Base-by-base conservation (phyloP, 1,284 basidiomycete genomes). In the Microbotryomycetes sp. region DNA sequence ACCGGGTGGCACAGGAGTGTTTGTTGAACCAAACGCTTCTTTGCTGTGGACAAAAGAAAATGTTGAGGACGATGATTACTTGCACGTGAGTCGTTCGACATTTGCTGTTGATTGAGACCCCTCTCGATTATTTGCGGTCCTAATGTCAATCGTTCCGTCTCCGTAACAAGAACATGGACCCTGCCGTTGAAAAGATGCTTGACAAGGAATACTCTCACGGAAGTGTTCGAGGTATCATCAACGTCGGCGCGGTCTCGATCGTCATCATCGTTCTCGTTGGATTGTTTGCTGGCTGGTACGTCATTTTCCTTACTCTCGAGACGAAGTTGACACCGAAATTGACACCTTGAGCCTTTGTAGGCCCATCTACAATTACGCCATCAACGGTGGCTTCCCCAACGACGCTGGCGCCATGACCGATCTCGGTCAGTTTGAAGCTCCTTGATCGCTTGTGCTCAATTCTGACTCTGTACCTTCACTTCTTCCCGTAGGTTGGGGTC, bases 21-120 rank as follows among this genome's bases (percentile, higher is more conserved):
- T 58, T 12, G 61, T 54, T 3, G 49, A 55, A 7, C 45, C 62
- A 1, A 53, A 56, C 3, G 26, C 46, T 12, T 26, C 49, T 0
- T 49, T 73, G 49, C 48, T 73, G 48, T 72, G 71, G 70, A 64
- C 64, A 45, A 65, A 71, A 56, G 67, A 69, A 57, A 70, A 70
- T 36, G 59, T 52, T 6, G 69, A 68, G 49, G 60, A 56, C 48
- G 70, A 72, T 42, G 71, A 71, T 52, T 71, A 64, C 51, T 56
- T 67, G 42, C 64, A 68, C 54, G 60, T 28, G 16, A 23, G 31
- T n/a, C n/a, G n/a, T n/a, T 28, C 51, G 49, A 14, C 22, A 32
- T 19, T 14, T 26, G 22, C 45, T 54, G 25, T 22, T 26, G 36
- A 25, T 12, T 30, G 25, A 26, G 22, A 42, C 12, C 2, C 50